Evolutionary conservation across 2,329 filamentous ascomycete genomes (phyloP), one percentile per base, ranked within the genome.

Genomic region (Colletotrichum simmondsii): DNA sequence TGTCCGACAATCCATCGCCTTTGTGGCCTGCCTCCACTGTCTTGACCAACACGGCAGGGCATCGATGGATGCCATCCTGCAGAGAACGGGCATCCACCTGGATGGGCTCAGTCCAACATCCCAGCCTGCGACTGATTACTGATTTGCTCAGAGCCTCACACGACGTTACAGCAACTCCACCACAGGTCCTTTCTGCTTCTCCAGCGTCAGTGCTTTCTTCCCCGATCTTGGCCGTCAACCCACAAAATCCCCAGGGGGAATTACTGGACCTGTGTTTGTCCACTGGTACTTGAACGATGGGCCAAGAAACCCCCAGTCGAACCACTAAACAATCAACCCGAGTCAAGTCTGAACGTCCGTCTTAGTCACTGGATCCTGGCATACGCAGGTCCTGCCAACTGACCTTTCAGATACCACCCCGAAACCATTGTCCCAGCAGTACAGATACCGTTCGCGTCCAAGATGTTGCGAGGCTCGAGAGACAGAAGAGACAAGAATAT

Each of bases 241-340:
- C 65, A 63, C 65, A 63, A 56, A 63, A 58, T 68, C 70, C 70
- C 70, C 53, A 62, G 69, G 70, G 70, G 70, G 70, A 69, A 69
- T 64, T 64, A 70, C 12, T 64, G 59, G 70, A 30, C 54, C 69
- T 60, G 7, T n/a, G 30, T 49, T n/a, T 37, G 30, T 53, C 37
- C 37, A 69, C 8, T 46, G 26, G 42, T 8, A 49, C 19, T 32
- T 32, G 53, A 22, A 52, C 42, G 22, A 49, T 49, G 7, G 42
- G 7, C 42, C 42, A 19, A 49, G 19, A 49, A 49, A n/a, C 19
- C 42, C 42, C 53, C 65, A 57, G 42, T 57, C 35, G 49, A 62
- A 57, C 57, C 62, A 71, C 54, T 32, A n/a, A 32, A 30, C 30
- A 58, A 32, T 61, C 52, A 37, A 24, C 30, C 5, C 53, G 30